Conservation (phyloP, 2,329 filamentous ascomycete species). For the Nannizziopsis barbatae region DNA sequence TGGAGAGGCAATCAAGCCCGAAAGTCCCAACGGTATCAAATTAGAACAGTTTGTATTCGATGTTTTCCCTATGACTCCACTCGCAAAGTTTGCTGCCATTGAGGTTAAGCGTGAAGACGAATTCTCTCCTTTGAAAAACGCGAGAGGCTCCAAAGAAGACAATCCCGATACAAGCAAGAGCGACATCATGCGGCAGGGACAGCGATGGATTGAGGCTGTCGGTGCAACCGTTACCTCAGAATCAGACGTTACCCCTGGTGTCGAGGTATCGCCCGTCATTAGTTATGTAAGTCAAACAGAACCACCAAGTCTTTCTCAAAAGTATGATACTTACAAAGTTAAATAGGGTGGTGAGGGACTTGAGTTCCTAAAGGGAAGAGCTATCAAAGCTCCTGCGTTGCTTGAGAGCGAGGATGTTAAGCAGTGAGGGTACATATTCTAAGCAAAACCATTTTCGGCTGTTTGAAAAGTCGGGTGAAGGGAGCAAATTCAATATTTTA, state of each 20-base stretch:
- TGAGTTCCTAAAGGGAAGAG: slow-evolving; percentile 48
- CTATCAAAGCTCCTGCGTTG: slow-evolving; percentile 53
- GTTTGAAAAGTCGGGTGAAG: not conserved
- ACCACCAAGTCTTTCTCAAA: not conserved
- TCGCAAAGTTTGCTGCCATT: slow-evolving; percentile 86
- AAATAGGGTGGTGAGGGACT: slow-evolving; percentile 50
- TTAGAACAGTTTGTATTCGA: slow-evolving; percentile 99
- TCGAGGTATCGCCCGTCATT: slow-evolving; percentile 85
- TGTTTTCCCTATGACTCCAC: slow-evolving; percentile 78
- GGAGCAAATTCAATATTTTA: too few species aligned
- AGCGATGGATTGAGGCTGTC: slow-evolving; percentile 69
- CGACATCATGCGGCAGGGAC: slow-evolving; percentile 83
- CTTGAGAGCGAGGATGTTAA: slow-evolving; percentile 47
- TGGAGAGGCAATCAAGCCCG: slow-evolving; percentile 74
- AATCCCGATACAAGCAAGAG: slow-evolving; percentile 84
- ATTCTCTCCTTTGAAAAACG: slow-evolving; percentile 95
- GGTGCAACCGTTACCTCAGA: slow-evolving; percentile 64
- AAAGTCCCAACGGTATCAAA: slow-evolving; percentile 96
- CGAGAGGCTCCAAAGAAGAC: slow-evolving; percentile 72
- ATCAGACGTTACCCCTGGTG: slow-evolving; percentile 48
- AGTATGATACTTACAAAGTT: slow-evolving; percentile 10
- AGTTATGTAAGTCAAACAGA: slow-evolving; percentile 67
- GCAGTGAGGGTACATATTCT: slow-evolving; percentile 17
- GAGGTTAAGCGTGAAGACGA: slow-evolving; percentile 96
- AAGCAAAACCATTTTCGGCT: not conserved